These are phyloP conservation scores for Diplodia corticola DNA, from an alignment of 2,329 filamentous ascomycete species.

Conservation along the genomic window DNA sequence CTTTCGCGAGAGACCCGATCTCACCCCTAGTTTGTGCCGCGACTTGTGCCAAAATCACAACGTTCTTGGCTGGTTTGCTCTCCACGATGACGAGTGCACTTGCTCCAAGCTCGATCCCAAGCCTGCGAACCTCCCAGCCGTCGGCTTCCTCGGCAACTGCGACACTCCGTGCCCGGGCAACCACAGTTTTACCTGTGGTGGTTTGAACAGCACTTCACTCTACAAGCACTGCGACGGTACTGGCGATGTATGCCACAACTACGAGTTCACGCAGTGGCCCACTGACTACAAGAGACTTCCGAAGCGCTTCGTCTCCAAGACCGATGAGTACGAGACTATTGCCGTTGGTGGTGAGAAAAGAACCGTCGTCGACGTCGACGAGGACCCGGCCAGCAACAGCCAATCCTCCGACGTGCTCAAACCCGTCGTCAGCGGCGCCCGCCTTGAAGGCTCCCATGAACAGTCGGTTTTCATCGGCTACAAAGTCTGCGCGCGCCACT, in stretches of 20 bases:
- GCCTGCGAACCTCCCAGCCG: neutral
- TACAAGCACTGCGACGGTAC: neutral
- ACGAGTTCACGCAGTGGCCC: neutral
- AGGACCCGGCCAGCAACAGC: neutral
- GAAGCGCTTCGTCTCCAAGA: neutral
- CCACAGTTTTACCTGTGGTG: neutral
- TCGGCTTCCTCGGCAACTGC: neutral
- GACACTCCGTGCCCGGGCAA: neutral
- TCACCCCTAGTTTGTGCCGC: constrained; percentile 59
- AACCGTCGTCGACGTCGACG: too few relatives aligned
- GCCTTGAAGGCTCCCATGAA: neutral
- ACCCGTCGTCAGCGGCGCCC: neutral
- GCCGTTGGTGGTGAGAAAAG: too few relatives aligned
- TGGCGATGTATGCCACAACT: neutral
- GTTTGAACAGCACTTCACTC: neutral
- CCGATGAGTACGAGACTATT: too few relatives aligned
- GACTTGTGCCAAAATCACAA: constrained; percentile 46
- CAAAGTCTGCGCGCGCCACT: neutral
- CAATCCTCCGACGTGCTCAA: neutral
- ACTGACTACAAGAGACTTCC: neutral
- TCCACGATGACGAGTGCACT: neutral
- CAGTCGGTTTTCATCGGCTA: neutral
- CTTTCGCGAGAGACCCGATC: constrained; percentile 31
- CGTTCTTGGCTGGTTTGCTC: neutral
- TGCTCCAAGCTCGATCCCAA: neutral